Evolutionary conservation across 2,329 filamentous ascomycete species (phyloP), one percentile per base, ranked within the genome.

Genomic region (Cercospora sp.): DNA sequence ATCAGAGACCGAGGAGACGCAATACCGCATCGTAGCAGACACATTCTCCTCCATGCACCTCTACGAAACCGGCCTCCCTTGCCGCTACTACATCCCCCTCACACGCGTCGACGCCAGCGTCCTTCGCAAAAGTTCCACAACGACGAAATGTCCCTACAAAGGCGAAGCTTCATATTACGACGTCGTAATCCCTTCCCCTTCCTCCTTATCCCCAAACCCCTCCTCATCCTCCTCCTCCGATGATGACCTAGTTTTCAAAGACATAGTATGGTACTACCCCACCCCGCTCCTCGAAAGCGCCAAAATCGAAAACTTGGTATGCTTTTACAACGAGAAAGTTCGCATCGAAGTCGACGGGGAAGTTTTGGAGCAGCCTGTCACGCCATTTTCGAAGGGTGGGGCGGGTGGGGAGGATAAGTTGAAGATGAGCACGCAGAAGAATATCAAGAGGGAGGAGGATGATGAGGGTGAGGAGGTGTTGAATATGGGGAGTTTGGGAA

Each of bases 321-420:
- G 88, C 73, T 91, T 90, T 68, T 90, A 90, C 70, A 89, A 90
- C 69, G 89, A 91, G 75, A 88, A 88, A 77, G 87, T 91, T 1
- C 86, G 90, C 68, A 83, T 90, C n/a, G 88, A 88, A 0, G 74
- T 79, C n/a, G 79, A 79, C 65, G 77, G 77, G n/a, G 69, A 78
- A 65, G 71, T 68, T 68, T 61, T 79, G 58, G 75, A 75, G 59
- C 67, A 72, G 63, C 73, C 77, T 16, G 71, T 74, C 51, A 77
- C 77, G 59, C 73, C 73, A 26, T 80, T 77, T 58, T 57, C 53
- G 23, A 30, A 9, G 2, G 53, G 51, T 3, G 53, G 26, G 9
- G 53, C 53, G 26, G 53, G 26, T 5, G 53, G 53, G 23, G 53
- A 57, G 12, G 53, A 57, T 16, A 57, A 57, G 3, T 12, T 16